phyloP scores from a whole-genome alignment of 768 basidiomycete species.

The Tulasnella sp. region DNA sequence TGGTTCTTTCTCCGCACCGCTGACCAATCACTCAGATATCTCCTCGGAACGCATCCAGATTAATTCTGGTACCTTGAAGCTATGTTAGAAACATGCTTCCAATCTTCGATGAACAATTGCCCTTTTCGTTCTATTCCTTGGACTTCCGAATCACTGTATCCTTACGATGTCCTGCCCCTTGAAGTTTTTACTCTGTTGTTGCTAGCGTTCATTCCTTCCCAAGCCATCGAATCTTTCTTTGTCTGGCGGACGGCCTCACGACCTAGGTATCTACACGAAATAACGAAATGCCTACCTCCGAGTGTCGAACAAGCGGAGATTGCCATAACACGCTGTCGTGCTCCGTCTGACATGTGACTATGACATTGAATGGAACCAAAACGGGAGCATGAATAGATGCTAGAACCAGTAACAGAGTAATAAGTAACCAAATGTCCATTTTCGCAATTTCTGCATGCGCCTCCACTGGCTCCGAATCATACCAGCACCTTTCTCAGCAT shows the following conservation, averaged over 20 bases:
- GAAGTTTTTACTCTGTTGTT: neutral
- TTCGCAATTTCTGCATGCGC: neutral
- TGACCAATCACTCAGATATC: neutral
- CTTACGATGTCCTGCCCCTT: neutral
- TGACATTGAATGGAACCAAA: too few species aligned
- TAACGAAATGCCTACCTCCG: neutral
- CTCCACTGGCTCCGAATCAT: slow-evolving; percentile 29
- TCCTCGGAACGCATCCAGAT: neutral
- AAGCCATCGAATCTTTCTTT: neutral
- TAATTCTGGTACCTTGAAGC: neutral
- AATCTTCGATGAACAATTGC: neutral
- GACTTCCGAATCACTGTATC: neutral
- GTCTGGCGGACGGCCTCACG: neutral
- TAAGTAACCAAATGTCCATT: neutral
- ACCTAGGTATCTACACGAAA: neutral
- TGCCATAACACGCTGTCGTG: too few species aligned
- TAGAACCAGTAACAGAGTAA: neutral
- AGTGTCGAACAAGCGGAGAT: too few species aligned
- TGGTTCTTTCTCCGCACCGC: neutral
- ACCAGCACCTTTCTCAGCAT: slow-evolving; percentile 82
- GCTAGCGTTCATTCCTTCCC: neutral
- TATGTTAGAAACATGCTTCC: neutral
- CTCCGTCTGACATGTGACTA: too few species aligned
- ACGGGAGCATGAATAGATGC: too few species aligned
- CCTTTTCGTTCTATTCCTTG: neutral